Conservation (phyloP, 345 rosid genomes). For the Salix brachista region DNA sequence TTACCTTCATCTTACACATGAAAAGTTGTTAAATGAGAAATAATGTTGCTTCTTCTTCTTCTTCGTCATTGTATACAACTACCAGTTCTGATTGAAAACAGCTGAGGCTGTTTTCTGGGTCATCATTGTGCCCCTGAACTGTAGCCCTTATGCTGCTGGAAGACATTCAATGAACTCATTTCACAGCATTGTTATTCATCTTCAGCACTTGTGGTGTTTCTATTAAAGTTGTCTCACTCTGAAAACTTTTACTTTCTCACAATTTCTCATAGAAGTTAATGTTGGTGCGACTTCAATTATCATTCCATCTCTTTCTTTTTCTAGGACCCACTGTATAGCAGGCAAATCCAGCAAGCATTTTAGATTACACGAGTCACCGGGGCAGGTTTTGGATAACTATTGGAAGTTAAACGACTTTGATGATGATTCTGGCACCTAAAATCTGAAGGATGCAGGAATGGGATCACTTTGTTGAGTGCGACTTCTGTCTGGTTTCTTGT, state of each 20-base stretch:
- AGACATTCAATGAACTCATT: neutral
- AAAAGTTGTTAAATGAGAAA: neutral
- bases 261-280: neutral
- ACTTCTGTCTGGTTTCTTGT: neutral
- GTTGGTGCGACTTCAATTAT: neutral
- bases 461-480: neutral
- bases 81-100: neutral
- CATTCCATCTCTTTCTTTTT: neutral
- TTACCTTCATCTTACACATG: neutral
- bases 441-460: neutral
- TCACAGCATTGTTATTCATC: neutral
- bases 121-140: neutral
- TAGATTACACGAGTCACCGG: neutral
- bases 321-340: neutral
- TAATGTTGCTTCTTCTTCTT: neutral
- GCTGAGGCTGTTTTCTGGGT: neutral
- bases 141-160: neutral
- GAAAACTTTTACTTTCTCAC: neutral
- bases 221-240: neutral
- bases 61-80: neutral
- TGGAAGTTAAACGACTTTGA: neutral
- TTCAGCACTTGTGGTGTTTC: neutral
- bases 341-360: neutral
- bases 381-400: neutral
- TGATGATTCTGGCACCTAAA: neutral